Conservation (phyloP, 208 protist species). For the Acanthamoeba comandoni region DNA sequence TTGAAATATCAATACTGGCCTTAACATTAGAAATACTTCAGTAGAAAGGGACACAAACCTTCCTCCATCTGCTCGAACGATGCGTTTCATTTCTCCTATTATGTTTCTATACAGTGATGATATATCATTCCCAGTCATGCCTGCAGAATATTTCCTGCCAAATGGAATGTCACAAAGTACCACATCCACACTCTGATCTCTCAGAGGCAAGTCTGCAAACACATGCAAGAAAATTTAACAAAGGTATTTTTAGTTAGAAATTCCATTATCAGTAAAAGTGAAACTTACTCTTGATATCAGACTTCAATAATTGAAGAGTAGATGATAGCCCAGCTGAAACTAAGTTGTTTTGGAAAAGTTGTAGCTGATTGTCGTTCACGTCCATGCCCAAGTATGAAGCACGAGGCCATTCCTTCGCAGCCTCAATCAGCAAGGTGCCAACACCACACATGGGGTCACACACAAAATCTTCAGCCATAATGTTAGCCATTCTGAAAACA, state of each 20-base stretch:
- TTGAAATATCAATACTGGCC: background rate
- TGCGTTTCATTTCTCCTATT: too few species aligned
- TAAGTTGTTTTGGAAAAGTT: background rate
- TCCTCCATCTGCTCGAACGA: too few species aligned
- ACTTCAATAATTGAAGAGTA: background rate
- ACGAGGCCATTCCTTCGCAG: slow-evolving; percentile 41
- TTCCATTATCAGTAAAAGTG: background rate
- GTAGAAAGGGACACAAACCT: background rate
- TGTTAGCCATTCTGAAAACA: background rate
- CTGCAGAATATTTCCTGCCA: slow-evolving; percentile 33
- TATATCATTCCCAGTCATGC: background rate
- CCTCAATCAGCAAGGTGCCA: slow-evolving; percentile 52
- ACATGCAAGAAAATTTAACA: background rate
- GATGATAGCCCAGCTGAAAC: too few species aligned
- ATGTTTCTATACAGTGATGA: too few species aligned
- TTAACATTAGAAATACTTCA: slow-evolving; percentile 2
- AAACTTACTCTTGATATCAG: background rate
- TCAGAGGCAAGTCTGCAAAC: slow-evolving; percentile 25
- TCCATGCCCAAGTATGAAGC: slow-evolving; percentile 41
- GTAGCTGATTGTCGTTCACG: slow-evolving; percentile 34
- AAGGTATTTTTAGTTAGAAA: background rate
- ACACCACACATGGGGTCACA: slow-evolving; percentile 66
- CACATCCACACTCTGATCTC: slow-evolving; percentile 11
- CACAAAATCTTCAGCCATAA: slow-evolving; percentile 24
- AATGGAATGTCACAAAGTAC: slow-evolving; percentile 67